These are phyloP conservation scores for Tolypocladium capitatum DNA, from an alignment of 2,329 filamentous ascomycete species.

Conservation along the genomic window DNA sequence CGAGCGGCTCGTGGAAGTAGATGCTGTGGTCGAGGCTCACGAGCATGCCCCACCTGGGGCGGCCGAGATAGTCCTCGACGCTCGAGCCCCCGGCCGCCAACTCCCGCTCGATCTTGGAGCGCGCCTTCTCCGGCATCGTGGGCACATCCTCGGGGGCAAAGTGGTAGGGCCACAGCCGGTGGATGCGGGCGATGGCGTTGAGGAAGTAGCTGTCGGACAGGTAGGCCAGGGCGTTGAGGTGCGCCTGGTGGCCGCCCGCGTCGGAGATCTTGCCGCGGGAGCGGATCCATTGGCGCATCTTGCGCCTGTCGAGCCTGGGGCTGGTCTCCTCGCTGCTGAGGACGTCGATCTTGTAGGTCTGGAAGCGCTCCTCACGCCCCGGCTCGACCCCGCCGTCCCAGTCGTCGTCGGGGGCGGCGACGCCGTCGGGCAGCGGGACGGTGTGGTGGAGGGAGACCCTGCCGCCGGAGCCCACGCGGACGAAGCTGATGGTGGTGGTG, in stretches of 20 bases:
- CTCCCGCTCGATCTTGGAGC: conserved; percentile 22
- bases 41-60: conserved; percentile 66
- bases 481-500: conserved; percentile 87
- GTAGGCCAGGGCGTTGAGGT: conserved; percentile 81
- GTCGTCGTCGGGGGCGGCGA: conserved; percentile 23
- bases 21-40: conserved; percentile 67
- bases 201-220: conserved; percentile 91
- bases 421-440: conserved; percentile 38
- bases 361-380: conserved; percentile 35
- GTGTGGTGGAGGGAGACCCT: conserved; percentile 49
- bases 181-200: conserved; percentile 70
- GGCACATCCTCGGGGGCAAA: conserved; percentile 40
- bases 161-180: conserved; percentile 65
- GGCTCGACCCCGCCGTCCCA: conserved; percentile 34
- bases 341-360: conserved; percentile 30
- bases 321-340: conserved; percentile 22
- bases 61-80: conserved; percentile 33
- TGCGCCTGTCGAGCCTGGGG: conserved; percentile 49
- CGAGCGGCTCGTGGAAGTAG: conserved; percentile 50
- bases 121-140: conserved; percentile 28
- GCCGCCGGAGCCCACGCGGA: conserved; percentile 47
- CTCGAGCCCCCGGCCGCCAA: conserved; percentile 25
- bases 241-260: conserved; percentile 62
- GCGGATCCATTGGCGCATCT: conserved; percentile 61
- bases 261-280: conserved; percentile 61